Evolutionary conservation across 164 flowering plant species (phyloP).

Genomic region (Umbellularia californica): DNA sequence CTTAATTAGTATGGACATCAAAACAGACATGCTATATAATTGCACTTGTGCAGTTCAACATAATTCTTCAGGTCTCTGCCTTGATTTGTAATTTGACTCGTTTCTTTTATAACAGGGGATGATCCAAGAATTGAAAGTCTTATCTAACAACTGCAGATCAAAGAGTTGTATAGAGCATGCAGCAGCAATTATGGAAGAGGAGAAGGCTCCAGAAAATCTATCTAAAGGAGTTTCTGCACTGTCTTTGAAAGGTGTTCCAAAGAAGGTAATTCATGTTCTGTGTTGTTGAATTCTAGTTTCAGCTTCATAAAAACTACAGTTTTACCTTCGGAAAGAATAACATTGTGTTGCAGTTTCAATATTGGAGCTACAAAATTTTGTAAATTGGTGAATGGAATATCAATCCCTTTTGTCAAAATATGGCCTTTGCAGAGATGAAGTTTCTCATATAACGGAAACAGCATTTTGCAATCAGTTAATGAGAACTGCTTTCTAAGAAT

Average conservation of each 20-base stretch:
- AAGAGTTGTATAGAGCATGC: constrained; percentile 95
- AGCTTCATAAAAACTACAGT: neutral
- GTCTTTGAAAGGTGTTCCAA: constrained; percentile 54
- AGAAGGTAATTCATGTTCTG: constrained; percentile 48
- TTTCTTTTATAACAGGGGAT: constrained; percentile 38
- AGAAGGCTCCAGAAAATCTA: constrained; percentile 73
- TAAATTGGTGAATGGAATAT: too few species aligned
- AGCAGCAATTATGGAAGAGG: constrained; percentile 72
- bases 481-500: too few species aligned
- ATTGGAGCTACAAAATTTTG: too few species aligned
- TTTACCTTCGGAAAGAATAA: too few species aligned
- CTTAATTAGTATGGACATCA: too few species aligned
- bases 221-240: constrained; percentile 72
- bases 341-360: too few species aligned
- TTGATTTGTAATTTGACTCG: neutral
- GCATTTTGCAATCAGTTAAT: too few species aligned
- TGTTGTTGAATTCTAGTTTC: neutral
- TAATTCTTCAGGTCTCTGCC: neutral
- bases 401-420: too few species aligned
- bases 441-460: too few species aligned
- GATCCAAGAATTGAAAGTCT: constrained; percentile 57
- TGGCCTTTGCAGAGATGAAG: too few species aligned
- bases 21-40: too few species aligned
- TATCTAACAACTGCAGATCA: constrained; percentile 62
- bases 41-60: neutral